phyloP scores from a whole-genome alignment of 1,284 basidiomycete species.

The Fomitopsis schrenkii region DNA sequence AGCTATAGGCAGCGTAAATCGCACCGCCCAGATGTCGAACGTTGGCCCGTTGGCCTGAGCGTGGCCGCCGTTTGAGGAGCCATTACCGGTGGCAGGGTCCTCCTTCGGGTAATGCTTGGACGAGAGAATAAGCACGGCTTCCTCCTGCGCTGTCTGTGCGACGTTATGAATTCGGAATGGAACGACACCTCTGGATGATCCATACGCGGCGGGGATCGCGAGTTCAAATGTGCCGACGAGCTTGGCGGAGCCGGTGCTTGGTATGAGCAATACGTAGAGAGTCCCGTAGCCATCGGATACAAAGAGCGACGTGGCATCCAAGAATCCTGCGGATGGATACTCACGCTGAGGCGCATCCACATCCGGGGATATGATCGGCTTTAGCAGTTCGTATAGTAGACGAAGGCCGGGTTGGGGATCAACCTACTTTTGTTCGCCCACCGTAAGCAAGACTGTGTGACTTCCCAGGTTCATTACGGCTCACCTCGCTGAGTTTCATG shows the following conservation, averaged over 20 bases:
- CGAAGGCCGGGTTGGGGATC: constrained; percentile 50
- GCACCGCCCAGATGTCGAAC: constrained; percentile 64
- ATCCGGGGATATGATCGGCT: constrained; percentile 36
- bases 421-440: constrained; percentile 37
- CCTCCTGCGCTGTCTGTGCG: constrained; percentile 33
- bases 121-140: constrained; percentile 48
- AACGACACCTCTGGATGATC: constrained; percentile 19
- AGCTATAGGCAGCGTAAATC: constrained; percentile 38
- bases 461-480: constrained; percentile 16
- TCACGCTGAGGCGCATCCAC: constrained; percentile 47
- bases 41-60: constrained; percentile 24
- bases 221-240: constrained; percentile 56
- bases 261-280: constrained; percentile 54
- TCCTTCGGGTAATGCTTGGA: constrained; percentile 43
- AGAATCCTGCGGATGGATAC: constrained; percentile 72
- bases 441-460: not conserved
- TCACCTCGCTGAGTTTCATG: constrained; percentile 56
- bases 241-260: constrained; percentile 33
- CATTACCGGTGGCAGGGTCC: not conserved
- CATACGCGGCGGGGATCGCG: constrained; percentile 21
- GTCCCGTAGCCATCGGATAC: constrained; percentile 73
- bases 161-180: constrained; percentile 62
- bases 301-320: constrained; percentile 48
- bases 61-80: not conserved
- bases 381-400: constrained; percentile 58